Percentiles rank a stretch among this genome's conserved stretches.
phyloP scores from a whole-genome alignment of 129 eudicot genomes.

The Solidago caesia region DNA sequence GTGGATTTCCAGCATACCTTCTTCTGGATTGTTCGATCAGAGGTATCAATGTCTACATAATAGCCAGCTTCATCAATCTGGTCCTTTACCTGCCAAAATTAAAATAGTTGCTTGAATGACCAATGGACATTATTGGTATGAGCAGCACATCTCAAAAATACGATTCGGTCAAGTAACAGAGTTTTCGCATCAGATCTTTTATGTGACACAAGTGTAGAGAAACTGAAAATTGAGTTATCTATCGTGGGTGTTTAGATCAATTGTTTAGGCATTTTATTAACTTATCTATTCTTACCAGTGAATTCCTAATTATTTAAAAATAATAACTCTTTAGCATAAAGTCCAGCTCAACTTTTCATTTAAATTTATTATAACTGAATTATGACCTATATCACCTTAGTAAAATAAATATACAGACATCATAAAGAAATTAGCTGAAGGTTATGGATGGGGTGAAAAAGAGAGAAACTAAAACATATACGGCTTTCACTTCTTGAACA shows the following conservation, averaged over 20 bases:
- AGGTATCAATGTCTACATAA: constrained; percentile 75
- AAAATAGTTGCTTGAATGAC: not conserved
- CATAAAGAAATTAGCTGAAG: not conserved
- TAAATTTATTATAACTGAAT: not conserved
- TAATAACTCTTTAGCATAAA: not conserved
- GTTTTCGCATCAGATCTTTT: not conserved
- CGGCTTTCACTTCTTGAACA: no score
- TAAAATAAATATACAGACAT: not conserved
- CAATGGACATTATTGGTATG: not conserved
- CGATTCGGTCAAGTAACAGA: not conserved
- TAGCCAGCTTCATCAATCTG: constrained; percentile 74
- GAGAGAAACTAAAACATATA: no score
- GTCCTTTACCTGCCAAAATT: constrained; percentile 53
- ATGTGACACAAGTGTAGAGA: not conserved
- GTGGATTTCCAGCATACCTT: constrained; percentile 49
- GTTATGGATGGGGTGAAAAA: not conserved
- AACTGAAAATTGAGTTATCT: not conserved
- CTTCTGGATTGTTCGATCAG: constrained; percentile 75
- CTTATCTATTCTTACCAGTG: no score
- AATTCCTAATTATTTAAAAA: not conserved
- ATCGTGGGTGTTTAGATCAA: not conserved
- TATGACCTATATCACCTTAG: not conserved
- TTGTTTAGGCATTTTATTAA: not conserved
- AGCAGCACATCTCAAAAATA: not conserved
- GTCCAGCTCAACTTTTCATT: not conserved